Base-by-base conservation (phyloP, 2,329 filamentous ascomycete species). In the Trichoderma sp. region DNA sequence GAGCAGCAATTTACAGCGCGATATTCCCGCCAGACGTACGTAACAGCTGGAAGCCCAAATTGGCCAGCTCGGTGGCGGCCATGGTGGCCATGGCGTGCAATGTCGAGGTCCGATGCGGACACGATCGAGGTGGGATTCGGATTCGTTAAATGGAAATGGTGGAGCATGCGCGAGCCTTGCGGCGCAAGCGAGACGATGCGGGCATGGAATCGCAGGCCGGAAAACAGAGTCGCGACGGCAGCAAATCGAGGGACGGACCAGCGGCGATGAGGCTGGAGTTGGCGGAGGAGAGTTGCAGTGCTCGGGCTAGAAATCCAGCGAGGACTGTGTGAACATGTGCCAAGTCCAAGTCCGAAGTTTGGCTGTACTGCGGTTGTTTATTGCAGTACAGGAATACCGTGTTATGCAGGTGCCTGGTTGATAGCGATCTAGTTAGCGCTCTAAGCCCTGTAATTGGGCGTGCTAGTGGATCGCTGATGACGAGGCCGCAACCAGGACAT, bases 1-100 rank as follows among this genome's bases (percentile, higher is more conserved):
- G n/a, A 26, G 32, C 7, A 36, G 30, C 8, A 2, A 14, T 4
- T 24, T 6, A 15, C 32, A 47, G 67, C 60, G 60, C 30, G 18
- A 34, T 15, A 53, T 4, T 18, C 14, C 5, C 28, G n/a, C 12
- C 15, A 32, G 47, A 77, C 79, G 57, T 75, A 81, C 80, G 75
- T 67, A 82, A 74, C 73, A 82, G 77, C 74, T 74, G 74, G 57
- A 80, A 75, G 78, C 79, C 77, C 76, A 80, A 76, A 53, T 74
- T 74, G 71, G 75, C 79, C 64, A 80, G 72, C 3, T 77, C 62
- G 51, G 76, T 71, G 32, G 76, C 65, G 67, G 73, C 73, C 76
- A 75, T 77, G 75, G 57, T 71, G 74, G 72, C 57, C 57, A 66
- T 67, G 56, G 56, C 26, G 34, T 34, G 24, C 21, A 21, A 69